Evolutionary conservation across 129 eudicot species (phyloP).

Genomic region (Artemisia tridentata): DNA sequence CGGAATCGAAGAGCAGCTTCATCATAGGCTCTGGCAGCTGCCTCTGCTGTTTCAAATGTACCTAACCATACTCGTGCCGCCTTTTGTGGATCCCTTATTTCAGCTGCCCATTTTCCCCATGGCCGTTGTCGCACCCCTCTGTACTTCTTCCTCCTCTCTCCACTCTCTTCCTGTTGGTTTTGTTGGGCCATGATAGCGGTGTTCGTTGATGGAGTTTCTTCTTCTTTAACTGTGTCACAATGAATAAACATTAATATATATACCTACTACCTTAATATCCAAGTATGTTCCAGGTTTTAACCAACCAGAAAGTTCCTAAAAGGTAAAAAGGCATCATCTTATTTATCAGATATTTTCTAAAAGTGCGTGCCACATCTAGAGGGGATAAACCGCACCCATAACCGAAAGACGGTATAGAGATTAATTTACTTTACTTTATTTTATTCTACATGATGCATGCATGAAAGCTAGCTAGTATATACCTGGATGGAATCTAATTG

Average conservation of each 20-base stretch:
- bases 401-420: too few species aligned
- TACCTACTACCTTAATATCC: too few species aligned
- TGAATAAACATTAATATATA: background rate
- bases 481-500: constrained; percentile 22
- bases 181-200: background rate
- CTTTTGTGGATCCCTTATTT: constrained; percentile 88
- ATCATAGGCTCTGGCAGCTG: constrained; percentile 87
- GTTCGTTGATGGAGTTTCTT: constrained; percentile 14
- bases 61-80: constrained; percentile 92
- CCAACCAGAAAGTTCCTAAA: too few species aligned
- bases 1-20: constrained; percentile 84
- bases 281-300: background rate
- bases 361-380: too few species aligned
- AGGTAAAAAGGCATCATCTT: too few species aligned
- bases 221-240: constrained; percentile 35
- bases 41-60: constrained; percentile 88
- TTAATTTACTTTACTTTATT: too few species aligned
- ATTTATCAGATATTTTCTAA: too few species aligned
- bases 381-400: too few species aligned
- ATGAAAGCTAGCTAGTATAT: background rate
- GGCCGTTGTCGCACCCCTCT: constrained; percentile 95
- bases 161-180: background rate
- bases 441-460: too few species aligned
- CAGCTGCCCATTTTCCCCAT: constrained; percentile 99
- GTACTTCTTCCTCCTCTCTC: constrained; percentile 51